A percentile compares a stretch with the other conserved stretches of the same genome.
phyloP scores from a whole-genome alignment of 306 rosid genomes.

The Ormosia semicastrata region DNA sequence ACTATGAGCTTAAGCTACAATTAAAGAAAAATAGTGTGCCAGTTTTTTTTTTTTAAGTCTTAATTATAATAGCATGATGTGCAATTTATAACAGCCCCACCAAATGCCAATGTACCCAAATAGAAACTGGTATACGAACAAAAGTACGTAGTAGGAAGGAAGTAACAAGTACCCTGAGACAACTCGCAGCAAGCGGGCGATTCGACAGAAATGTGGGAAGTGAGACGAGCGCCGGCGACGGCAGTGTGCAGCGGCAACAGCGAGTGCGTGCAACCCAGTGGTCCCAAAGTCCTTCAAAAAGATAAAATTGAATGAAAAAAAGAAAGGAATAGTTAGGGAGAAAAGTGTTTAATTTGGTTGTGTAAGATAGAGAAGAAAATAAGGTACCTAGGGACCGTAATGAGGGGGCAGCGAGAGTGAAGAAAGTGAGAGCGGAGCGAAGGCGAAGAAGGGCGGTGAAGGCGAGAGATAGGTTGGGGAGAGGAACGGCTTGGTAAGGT shows the following conservation, averaged over 20 bases:
- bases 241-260: conserved; percentile 58
- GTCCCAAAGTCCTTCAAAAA: conserved; percentile 34
- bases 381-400: conserved; percentile 32
- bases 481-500: conserved; percentile 34
- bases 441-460: conserved; percentile 30
- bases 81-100: no score
- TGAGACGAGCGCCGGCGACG: conserved; percentile 41
- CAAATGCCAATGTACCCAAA: no score
- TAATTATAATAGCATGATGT: no score
- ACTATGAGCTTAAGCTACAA: no score
- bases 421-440: conserved; percentile 34
- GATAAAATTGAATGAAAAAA: no score
- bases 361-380: no score
- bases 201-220: conserved; percentile 47
- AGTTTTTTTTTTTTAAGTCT: no score
- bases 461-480: conserved; percentile 20
- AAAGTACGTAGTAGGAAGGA: background rate
- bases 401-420: conserved; percentile 40
- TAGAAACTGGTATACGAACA: no score
- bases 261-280: conserved; percentile 52
- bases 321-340: background rate
- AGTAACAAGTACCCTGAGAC: conserved; percentile 55
- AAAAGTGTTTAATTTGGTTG: background rate
- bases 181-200: conserved; percentile 59
- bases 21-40: no score